These are phyloP conservation scores for Ganoderma lingzhi DNA, from an alignment of 1,284 basidiomycete genomes.

Conservation along the genomic window DNA sequence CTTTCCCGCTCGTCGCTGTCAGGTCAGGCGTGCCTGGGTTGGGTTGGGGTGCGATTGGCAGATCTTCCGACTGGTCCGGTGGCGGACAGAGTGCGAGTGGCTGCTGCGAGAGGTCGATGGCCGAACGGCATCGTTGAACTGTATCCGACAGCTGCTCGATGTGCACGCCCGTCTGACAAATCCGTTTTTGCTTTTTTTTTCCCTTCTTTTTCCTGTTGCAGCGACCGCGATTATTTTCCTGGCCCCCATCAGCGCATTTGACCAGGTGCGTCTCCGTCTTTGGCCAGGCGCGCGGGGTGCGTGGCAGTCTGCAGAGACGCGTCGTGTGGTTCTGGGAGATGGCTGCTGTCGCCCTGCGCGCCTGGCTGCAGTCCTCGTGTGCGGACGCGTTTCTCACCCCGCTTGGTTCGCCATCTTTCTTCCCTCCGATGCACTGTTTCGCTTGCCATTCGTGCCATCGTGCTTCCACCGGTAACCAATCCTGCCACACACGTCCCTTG, in stretches of 20 bases:
- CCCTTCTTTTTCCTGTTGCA: constrained; percentile 36
- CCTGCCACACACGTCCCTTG: not conserved
- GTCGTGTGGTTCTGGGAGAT: not conserved
- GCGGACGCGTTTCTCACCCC: not conserved
- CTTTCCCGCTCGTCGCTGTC: constrained; percentile 3
- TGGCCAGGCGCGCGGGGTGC: not conserved
- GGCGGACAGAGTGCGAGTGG: not conserved
- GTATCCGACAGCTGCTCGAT: constrained; percentile 4
- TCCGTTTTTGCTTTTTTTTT: not conserved
- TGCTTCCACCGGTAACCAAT: constrained; percentile 4
- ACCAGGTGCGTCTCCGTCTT: constrained; percentile 63
- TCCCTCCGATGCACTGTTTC: not conserved
- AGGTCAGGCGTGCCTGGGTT: constrained; percentile 13
- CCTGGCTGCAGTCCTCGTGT: not conserved
- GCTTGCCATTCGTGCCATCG: not conserved
- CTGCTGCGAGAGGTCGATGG: not conserved
- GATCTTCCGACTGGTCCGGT: not conserved
- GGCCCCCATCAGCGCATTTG: constrained; percentile 84
- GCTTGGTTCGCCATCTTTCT: not conserved
- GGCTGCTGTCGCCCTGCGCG: constrained; percentile 1
- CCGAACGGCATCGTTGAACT: not conserved
- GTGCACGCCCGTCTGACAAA: not conserved
- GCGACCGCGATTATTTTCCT: constrained; percentile 80
- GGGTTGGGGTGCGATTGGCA: not conserved
- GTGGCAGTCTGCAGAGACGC: not conserved